Percentiles rank a stretch among this genome's conserved stretches.
Conservation (phyloP, 495 filamentous ascomycete genomes). For the Hypoxylon lienhwacheense region DNA sequence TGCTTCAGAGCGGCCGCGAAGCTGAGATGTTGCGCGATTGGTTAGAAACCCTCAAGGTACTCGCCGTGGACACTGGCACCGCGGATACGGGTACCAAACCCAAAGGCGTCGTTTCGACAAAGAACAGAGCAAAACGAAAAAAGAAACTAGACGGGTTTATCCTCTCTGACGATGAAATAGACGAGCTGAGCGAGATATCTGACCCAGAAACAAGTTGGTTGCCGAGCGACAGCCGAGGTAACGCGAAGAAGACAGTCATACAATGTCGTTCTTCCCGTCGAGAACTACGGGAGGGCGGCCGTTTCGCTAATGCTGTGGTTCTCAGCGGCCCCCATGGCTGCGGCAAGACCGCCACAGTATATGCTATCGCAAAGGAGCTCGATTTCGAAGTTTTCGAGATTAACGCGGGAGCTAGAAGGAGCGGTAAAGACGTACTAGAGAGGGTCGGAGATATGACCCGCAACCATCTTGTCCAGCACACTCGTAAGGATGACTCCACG, state of each 20-base stretch:
- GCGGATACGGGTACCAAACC: constrained; percentile 48
- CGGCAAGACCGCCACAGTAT: constrained; percentile 90
- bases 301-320: constrained; percentile 65
- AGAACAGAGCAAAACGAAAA: constrained; percentile 68
- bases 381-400: constrained; percentile 96
- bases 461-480: constrained; percentile 77
- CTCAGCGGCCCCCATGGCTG: constrained; percentile 89
- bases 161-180: constrained; percentile 76
- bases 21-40: constrained; percentile 75
- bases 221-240: constrained; percentile 43
- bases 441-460: constrained; percentile 94
- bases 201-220: constrained; percentile 63
- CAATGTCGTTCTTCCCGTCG: constrained; percentile 51
- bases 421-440: constrained; percentile 86
- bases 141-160: constrained; percentile 84
- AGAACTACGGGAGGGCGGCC: constrained; percentile 48
- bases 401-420: constrained; percentile 77
- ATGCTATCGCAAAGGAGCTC: constrained; percentile 93
- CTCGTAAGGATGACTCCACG: constrained; percentile 37
- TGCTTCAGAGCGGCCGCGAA: constrained; percentile 77
- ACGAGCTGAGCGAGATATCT: constrained; percentile 72
- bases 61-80: constrained; percentile 68
- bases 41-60: constrained; percentile 74
- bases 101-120: constrained; percentile 47
- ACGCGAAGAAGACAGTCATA: constrained; percentile 63